A percentile compares a stretch with the other conserved stretches of the same genome.
Conservation (phyloP, 108 stramenopile genomes). For the Cylindrotheca closterium region DNA sequence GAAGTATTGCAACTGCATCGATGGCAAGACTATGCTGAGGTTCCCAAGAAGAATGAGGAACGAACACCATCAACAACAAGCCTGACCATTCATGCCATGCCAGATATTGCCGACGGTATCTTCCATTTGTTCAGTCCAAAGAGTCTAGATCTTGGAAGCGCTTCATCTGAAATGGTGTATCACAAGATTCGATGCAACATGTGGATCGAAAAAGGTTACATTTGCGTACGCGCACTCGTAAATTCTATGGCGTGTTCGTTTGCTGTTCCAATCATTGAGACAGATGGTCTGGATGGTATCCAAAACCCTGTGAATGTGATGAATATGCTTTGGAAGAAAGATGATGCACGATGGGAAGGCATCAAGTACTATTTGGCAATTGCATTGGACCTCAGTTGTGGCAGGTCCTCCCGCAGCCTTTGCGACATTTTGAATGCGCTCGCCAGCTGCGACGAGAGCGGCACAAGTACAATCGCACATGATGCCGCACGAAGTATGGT, state of each 20-base stretch:
- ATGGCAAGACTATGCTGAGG: neutral
- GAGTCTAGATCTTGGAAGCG: neutral
- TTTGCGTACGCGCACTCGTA: neutral
- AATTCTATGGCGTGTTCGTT: neutral
- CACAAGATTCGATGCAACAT: neutral
- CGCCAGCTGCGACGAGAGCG: no score
- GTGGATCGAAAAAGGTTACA: conserved; percentile 6
- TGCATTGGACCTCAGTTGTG: no score
- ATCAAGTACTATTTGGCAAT: conserved; percentile 14
- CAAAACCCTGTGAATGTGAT: neutral
- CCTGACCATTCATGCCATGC: conserved; percentile 8
- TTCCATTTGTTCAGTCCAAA: conserved; percentile 5
- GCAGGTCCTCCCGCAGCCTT: no score
- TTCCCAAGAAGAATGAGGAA: neutral
- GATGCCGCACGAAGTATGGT: no score
- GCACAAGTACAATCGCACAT: no score
- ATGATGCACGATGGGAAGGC: conserved; percentile 2
- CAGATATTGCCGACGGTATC: conserved; percentile 1
- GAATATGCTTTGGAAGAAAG: neutral
- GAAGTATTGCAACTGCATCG: conserved; percentile 2
- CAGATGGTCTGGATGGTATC: conserved; percentile 3
- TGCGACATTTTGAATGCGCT: no score
- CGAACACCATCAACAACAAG: no score
- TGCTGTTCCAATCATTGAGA: conserved; percentile 11
- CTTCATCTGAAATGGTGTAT: neutral